These are phyloP conservation scores for Phoma sp. DNA, from an alignment of 2,329 filamentous ascomycete species.

Conservation along the genomic window DNA sequence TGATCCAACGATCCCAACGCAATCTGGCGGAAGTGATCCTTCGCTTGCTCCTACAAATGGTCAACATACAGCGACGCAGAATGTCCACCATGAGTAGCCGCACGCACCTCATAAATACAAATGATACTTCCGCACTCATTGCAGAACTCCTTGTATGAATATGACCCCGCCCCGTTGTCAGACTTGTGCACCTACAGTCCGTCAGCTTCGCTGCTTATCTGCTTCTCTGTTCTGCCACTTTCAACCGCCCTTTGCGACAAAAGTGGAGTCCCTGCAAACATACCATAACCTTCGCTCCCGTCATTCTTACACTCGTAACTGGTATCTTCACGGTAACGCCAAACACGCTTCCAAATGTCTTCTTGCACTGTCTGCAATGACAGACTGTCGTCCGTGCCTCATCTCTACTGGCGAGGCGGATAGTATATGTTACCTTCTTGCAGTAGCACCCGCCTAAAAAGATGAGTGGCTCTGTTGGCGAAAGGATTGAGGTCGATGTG, in stretches of 20 bases:
- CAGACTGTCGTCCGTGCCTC: slow-evolving; percentile 62
- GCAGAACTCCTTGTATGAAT: slow-evolving; percentile 62
- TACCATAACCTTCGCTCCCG: slow-evolving; percentile 28
- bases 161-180: slow-evolving; percentile 59
- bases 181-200: slow-evolving; percentile 53
- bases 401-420: slow-evolving; percentile 54
- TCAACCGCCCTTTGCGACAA: not conserved
- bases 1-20: slow-evolving; percentile 35
- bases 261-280: not conserved
- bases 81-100: not conserved
- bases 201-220: slow-evolving; percentile 2
- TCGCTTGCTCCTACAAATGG: slow-evolving; percentile 28
- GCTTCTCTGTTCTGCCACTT: too few relatives aligned
- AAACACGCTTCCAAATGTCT: slow-evolving; percentile 61
- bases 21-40: slow-evolving; percentile 33
- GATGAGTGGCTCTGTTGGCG: slow-evolving; percentile 12
- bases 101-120: slow-evolving; percentile 57
- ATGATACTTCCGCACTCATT: slow-evolving; percentile 60
- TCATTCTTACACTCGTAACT: slow-evolving; percentile 52
- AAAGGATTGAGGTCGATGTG: not conserved
- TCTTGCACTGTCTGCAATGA: slow-evolving; percentile 63
- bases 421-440: slow-evolving; percentile 55
- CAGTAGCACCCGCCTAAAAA: slow-evolving; percentile 59
- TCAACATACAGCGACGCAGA: not conserved
- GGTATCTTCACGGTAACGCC: slow-evolving; percentile 62